Percentiles rank a stretch among this genome's conserved stretches.
Conservation (phyloP, 2,329 filamentous ascomycete genomes). For the Aspergillus sp. region DNA sequence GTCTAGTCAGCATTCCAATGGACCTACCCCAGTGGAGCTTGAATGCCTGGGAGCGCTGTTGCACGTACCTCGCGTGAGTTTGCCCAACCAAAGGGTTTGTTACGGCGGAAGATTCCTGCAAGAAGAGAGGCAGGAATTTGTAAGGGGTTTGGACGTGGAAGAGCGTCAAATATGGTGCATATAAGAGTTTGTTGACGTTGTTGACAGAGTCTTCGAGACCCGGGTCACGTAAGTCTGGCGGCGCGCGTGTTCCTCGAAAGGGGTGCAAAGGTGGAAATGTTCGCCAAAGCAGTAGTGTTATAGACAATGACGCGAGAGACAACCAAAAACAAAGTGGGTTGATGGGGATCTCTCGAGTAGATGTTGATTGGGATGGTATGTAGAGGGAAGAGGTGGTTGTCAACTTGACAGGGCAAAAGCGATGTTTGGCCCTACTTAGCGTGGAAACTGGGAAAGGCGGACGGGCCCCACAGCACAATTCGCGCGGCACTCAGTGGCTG, state of each 20-base stretch:
- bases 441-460: conserved; percentile 34
- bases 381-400: conserved; percentile 27
- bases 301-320: conserved; percentile 18
- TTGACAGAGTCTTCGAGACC: conserved; percentile 25
- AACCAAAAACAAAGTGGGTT: conserved; percentile 7
- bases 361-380: conserved; percentile 17
- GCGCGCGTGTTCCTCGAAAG: conserved; percentile 8
- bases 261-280: background rate
- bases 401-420: conserved; percentile 36
- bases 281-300: conserved; percentile 5
- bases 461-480: conserved; percentile 35
- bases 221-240: conserved; percentile 17
- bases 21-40: conserved; percentile 30
- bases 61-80: conserved; percentile 39
- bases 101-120: conserved; percentile 19
- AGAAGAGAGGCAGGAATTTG: conserved; percentile 13
- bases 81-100: conserved; percentile 18
- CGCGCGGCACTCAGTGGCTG: conserved; percentile 24
- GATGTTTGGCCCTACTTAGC: conserved; percentile 44
- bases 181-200: conserved; percentile 30
- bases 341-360: conserved; percentile 9
- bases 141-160: conserved; percentile 16
- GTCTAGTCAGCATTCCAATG: conserved; percentile 37
- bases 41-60: conserved; percentile 30
- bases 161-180: conserved; percentile 18